Evolutionary conservation across 371 early-diverging fungal species (phyloP).

Genomic region (Apophysomyces ossiformis): DNA sequence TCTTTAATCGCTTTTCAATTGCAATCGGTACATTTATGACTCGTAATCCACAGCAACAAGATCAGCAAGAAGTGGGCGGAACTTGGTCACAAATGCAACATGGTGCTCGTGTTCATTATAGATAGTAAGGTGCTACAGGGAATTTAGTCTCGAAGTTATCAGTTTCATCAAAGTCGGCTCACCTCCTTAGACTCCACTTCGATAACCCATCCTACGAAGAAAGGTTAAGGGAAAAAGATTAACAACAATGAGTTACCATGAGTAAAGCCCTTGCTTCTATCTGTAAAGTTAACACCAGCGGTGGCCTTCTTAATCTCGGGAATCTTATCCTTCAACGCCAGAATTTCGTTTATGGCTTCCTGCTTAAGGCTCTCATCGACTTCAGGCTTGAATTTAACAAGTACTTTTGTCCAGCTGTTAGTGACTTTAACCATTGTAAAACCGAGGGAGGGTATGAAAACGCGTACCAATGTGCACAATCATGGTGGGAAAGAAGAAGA

Average conservation of each 20-base stretch:
- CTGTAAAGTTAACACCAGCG: slow-evolving; percentile 56
- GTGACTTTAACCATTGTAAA: background rate
- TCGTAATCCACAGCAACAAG: slow-evolving; percentile 52
- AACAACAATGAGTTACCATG: slow-evolving; percentile 29
- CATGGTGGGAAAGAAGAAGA: background rate
- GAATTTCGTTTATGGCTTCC: slow-evolving; percentile 26
- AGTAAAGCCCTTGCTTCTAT: slow-evolving; percentile 50
- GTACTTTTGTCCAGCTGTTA: slow-evolving; percentile 24
- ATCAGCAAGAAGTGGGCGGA: slow-evolving; percentile 43
- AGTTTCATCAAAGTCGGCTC: background rate
- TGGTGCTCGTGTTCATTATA: slow-evolving; percentile 42
- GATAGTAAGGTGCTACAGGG: slow-evolving; percentile 32
- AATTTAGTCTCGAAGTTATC: background rate
- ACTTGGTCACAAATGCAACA: slow-evolving; percentile 35
- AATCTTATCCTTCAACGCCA: slow-evolving; percentile 43
- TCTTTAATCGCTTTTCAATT: no score
- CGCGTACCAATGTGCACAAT: slow-evolving; percentile 1
- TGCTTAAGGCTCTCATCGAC: slow-evolving; percentile 28
- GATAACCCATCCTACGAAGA: slow-evolving; percentile 47
- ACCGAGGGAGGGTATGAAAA: background rate
- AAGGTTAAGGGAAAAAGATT: background rate
- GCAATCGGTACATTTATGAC: slow-evolving; percentile 14
- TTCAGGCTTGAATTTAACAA: slow-evolving; percentile 53
- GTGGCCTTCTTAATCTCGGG: slow-evolving; percentile 34
- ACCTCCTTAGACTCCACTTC: slow-evolving; percentile 51